Evolutionary conservation across 2,329 filamentous ascomycete genomes (phyloP).

Genomic region (Botrytis medusae): DNA sequence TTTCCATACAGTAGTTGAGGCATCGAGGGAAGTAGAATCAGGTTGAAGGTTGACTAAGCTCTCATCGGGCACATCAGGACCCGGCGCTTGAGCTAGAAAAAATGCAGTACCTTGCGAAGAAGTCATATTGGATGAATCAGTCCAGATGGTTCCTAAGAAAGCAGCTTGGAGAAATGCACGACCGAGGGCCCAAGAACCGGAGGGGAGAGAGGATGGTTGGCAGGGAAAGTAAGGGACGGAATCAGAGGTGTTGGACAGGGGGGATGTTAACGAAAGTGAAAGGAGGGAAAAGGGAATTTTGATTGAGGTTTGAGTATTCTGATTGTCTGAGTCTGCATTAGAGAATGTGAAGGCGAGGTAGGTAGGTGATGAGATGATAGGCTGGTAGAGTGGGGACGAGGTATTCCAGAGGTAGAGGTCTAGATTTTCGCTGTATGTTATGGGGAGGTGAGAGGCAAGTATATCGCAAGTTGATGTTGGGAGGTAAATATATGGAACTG

Average conservation of each 20-base stretch:
- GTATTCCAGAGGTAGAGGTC: conserved; percentile 42
- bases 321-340: conserved; percentile 18
- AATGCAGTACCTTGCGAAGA: not conserved
- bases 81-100: conserved; percentile 14
- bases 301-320: not conserved
- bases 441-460: conserved; percentile 39
- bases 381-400: conserved; percentile 31
- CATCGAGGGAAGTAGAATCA: not conserved
- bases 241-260: not conserved
- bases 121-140: not conserved
- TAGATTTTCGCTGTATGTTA: conserved; percentile 35
- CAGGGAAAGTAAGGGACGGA: conserved; percentile 27
- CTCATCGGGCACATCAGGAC: not conserved
- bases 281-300: conserved; percentile 7
- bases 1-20: not conserved
- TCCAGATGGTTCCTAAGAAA: not conserved
- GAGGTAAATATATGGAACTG: conserved; percentile 40
- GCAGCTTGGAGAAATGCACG: conserved; percentile 11
- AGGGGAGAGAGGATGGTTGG: conserved; percentile 27
- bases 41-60: not conserved
- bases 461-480: conserved; percentile 41
- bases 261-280: not conserved
- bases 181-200: conserved; percentile 5
- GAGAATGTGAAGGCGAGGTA: conserved; percentile 42
- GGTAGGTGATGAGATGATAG: conserved; percentile 40